Evolutionary conservation across 2,329 filamentous ascomycete genomes (phyloP), one percentile per base, ranked within the genome.

Genomic region (Thyridium curvatum): DNA sequence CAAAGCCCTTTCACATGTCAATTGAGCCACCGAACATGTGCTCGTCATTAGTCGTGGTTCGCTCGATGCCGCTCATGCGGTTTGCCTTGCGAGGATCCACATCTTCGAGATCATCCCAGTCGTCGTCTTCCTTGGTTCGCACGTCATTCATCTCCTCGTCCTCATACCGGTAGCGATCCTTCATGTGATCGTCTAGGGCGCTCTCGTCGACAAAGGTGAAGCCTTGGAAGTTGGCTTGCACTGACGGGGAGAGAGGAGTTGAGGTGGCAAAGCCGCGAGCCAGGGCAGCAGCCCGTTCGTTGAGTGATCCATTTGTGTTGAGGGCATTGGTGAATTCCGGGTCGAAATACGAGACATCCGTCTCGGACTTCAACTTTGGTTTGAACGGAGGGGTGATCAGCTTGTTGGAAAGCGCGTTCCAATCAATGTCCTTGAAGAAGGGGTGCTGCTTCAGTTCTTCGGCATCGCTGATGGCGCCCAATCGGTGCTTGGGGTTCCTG

Each of bases 181-280:
- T 64, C 79, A 87, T 89, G 48, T 93, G 83, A 46, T 91, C 87
- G 38, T 97, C 90, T 40, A 98, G 82, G 2, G 87, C 86, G 55
- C 87, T 96, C 65, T 97, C 91, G 52, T 97, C 93, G n/a, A 97
- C 93, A 60, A 94, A 98, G 0, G 93, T 98, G 63, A 98, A 98
- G 28, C 93, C 93, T 55, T 93, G 87, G 70, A 98, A 98, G 57
- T 97, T 96, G 46, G 91, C 93, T 64, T 98, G 93, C 65, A 96
- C 90, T 3, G 88, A 94, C 1, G 93, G 93, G 12, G 89, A 95
- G 17, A 98, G 71, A 1, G 93, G 93, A 0, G 93, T 98, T 12
- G 87, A 94, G 8, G 88, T 86, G 6, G 86, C 83, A 56, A 93
- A 86, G 30, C 90, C 90, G 41, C 82, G 82, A 13, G 91, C 88